Percentiles rank a stretch among this genome's conserved stretches.
Conservation (phyloP, 2,329 filamentous ascomycete species). For the Orbilia brochopaga region DNA sequence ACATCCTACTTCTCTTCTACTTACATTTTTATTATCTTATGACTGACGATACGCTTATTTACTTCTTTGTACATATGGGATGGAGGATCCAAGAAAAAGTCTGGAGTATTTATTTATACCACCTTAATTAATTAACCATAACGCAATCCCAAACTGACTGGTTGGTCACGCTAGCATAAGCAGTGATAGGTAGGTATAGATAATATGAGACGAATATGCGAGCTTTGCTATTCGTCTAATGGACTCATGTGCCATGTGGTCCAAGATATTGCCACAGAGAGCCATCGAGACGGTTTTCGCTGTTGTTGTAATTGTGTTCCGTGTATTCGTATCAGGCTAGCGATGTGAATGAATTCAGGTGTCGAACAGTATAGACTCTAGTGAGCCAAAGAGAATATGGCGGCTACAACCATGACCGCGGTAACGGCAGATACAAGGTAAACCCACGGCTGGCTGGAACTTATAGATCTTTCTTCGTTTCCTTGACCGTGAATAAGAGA, state of each 20-base stretch:
- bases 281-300: too few relatives aligned
- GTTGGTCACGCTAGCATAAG: too few relatives aligned
- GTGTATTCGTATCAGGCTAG: too few relatives aligned
- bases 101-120: slow-evolving; percentile 6
- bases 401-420: slow-evolving; percentile 20
- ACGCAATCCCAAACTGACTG: too few relatives aligned
- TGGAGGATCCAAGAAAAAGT: slow-evolving; percentile 3
- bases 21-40: background rate
- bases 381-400: slow-evolving; percentile 8
- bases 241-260: too few relatives aligned
- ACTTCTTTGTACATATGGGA: slow-evolving; percentile 20
- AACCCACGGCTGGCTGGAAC: slow-evolving; percentile 8
- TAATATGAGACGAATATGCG: too few relatives aligned
- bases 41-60: slow-evolving; percentile 11
- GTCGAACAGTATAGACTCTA: background rate
- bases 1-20: slow-evolving; percentile 6
- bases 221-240: too few relatives aligned
- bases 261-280: too few relatives aligned
- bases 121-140: too few relatives aligned
- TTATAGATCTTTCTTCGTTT: background rate
- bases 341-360: background rate
- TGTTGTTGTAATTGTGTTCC: too few relatives aligned
- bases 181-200: too few relatives aligned
- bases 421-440: slow-evolving; percentile 30
- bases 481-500: slow-evolving; percentile 10